Percentiles rank a stretch among this genome's conserved stretches.
Conservation (phyloP, 805 yeast genomes). For the Metschnikowia shivogae region DNA sequence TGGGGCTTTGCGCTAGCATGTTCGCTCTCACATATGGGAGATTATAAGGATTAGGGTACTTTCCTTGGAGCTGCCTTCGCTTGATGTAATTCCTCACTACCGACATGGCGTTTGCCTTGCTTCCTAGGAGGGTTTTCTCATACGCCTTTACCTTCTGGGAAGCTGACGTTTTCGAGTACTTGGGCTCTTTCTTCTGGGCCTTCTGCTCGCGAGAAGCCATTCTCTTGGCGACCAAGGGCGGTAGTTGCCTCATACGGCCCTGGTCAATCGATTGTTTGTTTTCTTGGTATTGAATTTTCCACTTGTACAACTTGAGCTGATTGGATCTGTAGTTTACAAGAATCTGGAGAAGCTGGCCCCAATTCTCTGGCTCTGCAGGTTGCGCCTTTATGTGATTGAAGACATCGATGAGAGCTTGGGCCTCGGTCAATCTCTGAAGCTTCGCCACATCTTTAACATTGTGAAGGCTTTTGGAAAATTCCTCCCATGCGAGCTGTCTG, state of each 20-base stretch:
- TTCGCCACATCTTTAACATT: slow-evolving; percentile 4
- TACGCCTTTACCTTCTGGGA: slow-evolving; percentile 9
- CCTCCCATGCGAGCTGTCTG: slow-evolving; percentile 14
- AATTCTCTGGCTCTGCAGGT: slow-evolving; percentile 4
- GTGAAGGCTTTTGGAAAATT: slow-evolving; percentile 10
- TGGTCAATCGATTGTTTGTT: slow-evolving; percentile 11
- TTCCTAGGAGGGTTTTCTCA: slow-evolving; percentile 10
- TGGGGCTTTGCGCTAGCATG: slow-evolving; percentile 9
- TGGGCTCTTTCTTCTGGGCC: not conserved
- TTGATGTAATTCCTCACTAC: slow-evolving; percentile 28
- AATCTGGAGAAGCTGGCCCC: slow-evolving; percentile 14
- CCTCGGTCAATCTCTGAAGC: slow-evolving; percentile 9
- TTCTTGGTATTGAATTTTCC: slow-evolving; percentile 18
- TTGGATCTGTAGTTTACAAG: slow-evolving; percentile 15
- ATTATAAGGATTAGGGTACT: slow-evolving; percentile 30
- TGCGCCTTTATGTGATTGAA: slow-evolving; percentile 6
- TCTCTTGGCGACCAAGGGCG: slow-evolving; percentile 10
- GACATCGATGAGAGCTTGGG: slow-evolving; percentile 10
- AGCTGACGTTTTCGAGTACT: not conserved
- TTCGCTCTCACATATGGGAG: slow-evolving; percentile 25
- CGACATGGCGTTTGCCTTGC: slow-evolving; percentile 15
- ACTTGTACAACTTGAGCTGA: slow-evolving; percentile 13
- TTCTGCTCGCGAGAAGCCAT: slow-evolving; percentile 6
- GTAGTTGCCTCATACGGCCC: slow-evolving; percentile 8
- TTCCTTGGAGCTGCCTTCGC: slow-evolving; percentile 21